Evolutionary conservation across 208 protist genomes (phyloP).

Genomic region (Phytomonas serpens): DNA sequence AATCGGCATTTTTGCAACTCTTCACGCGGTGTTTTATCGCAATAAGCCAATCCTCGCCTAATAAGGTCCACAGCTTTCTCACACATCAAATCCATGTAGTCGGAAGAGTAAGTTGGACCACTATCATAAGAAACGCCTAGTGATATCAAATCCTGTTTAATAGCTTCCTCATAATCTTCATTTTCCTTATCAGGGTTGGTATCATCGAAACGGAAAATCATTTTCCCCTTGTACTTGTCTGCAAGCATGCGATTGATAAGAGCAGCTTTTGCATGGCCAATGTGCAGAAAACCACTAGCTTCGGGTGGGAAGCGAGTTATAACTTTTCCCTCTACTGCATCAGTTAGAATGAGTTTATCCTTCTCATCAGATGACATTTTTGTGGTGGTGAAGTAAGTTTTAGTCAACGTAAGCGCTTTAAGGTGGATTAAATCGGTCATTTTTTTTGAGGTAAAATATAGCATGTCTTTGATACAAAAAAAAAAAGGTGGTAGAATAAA

Average conservation of each 20-base stretch:
- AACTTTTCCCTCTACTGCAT: constrained; percentile 87
- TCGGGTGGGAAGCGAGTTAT: constrained; percentile 97
- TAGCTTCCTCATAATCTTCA: constrained; percentile 94
- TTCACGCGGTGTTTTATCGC: constrained; percentile 95
- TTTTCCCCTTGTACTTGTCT: constrained; percentile 93
- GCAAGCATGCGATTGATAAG: constrained; percentile 97
- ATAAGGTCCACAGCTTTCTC: constrained; percentile 91
- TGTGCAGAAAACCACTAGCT: constrained; percentile 96
- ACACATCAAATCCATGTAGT: constrained; percentile 96
- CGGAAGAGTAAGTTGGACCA: constrained; percentile 93
- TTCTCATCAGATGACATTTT: constrained; percentile 20
- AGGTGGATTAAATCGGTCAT: constrained; percentile 65
- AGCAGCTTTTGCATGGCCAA: constrained; percentile 98
- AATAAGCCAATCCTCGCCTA: constrained; percentile 90
- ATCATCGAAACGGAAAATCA: constrained; percentile 99
- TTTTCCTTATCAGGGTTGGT: constrained; percentile 99
- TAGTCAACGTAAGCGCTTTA: constrained; percentile 42
- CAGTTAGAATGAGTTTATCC: constrained; percentile 68
- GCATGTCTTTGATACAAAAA: background rate
- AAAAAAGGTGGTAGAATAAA: constrained; percentile 4
- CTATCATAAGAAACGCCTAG: constrained; percentile 89
- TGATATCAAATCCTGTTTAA: constrained; percentile 91
- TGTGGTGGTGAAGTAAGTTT: constrained; percentile 37
- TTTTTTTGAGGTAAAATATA: constrained; percentile 23
- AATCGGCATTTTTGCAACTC: constrained; percentile 92